Conservation (phyloP, 148 eudicot species). For the Bassia scoparia region DNA sequence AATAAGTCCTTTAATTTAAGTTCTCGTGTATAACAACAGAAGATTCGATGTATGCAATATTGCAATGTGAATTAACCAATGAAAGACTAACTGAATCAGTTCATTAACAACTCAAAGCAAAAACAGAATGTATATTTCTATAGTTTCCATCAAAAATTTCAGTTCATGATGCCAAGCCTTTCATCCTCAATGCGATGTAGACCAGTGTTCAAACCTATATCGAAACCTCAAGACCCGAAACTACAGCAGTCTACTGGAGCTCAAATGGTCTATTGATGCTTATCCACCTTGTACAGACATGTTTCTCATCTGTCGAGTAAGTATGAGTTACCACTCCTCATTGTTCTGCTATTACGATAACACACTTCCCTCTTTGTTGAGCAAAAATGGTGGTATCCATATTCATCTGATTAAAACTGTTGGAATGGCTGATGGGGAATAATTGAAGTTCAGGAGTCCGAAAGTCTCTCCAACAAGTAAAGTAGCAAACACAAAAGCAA, state of each 20-base stretch:
- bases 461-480: constrained; percentile 36
- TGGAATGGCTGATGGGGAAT: constrained; percentile 57
- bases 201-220: constrained; percentile 12
- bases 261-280: constrained; percentile 41
- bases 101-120: no score
- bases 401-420: constrained; percentile 47
- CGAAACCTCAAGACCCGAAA: constrained; percentile 14
- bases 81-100: no score
- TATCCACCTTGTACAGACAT: constrained; percentile 36
- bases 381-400: constrained; percentile 47
- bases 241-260: constrained; percentile 27
- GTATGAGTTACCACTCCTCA: background rate
- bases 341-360: background rate
- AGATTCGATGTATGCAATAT: no score
- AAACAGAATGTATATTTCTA: background rate
- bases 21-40: no score
- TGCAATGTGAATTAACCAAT: no score
- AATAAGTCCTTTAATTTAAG: no score
- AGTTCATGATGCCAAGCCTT: constrained; percentile 37
- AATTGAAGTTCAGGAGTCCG: constrained; percentile 42
- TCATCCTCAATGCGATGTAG: constrained; percentile 9
- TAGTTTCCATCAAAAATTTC: background rate
- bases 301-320: constrained; percentile 43
- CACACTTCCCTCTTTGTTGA: background rate
- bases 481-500: background rate